Evolutionary conservation across 192 early-diverging fungal species (phyloP).

Genomic region (Rhizophagus sp.): DNA sequence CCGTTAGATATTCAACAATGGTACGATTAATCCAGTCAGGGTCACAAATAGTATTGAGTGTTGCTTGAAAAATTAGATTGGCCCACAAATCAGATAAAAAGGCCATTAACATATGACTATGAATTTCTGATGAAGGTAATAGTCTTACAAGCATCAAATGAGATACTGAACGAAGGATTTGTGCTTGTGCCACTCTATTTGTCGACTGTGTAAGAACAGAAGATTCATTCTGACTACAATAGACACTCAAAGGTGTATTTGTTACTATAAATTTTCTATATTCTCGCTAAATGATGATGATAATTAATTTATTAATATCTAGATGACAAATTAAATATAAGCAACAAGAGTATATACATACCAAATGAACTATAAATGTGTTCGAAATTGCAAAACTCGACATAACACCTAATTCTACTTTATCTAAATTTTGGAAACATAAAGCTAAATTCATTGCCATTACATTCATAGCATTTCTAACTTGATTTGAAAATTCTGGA

Average conservation of each 20-base stretch:
- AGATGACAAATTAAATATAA: neutral
- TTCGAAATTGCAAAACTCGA: slow-evolving; percentile 54
- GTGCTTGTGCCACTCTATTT: slow-evolving; percentile 43
- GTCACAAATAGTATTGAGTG: slow-evolving; percentile 47
- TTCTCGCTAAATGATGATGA: slow-evolving; percentile 28
- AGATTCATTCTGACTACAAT: slow-evolving; percentile 9
- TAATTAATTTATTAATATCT: neutral
- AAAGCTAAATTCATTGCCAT: slow-evolving; percentile 44
- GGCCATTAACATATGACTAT: slow-evolving; percentile 42
- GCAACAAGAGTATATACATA: slow-evolving; percentile 26
- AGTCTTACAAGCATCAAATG: slow-evolving; percentile 37
- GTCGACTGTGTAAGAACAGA: slow-evolving; percentile 42
- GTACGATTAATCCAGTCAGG: slow-evolving; percentile 55
- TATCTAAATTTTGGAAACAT: slow-evolving; percentile 35
- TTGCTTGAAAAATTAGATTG: slow-evolving; percentile 46
- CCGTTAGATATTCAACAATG: slow-evolving; percentile 50
- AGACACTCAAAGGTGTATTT: slow-evolving; percentile 2
- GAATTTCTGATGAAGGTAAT: slow-evolving; percentile 43
- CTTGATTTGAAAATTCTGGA: slow-evolving; percentile 1
- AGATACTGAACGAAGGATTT: slow-evolving; percentile 34
- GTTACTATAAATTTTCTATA: slow-evolving; percentile 26
- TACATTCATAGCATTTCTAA: slow-evolving; percentile 31
- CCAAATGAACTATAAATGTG: slow-evolving; percentile 60
- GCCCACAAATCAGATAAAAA: slow-evolving; percentile 55
- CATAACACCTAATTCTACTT: slow-evolving; percentile 50